Evolutionary conservation across 129 eudicot species (phyloP).

Genomic region (Artemisia annua): DNA sequence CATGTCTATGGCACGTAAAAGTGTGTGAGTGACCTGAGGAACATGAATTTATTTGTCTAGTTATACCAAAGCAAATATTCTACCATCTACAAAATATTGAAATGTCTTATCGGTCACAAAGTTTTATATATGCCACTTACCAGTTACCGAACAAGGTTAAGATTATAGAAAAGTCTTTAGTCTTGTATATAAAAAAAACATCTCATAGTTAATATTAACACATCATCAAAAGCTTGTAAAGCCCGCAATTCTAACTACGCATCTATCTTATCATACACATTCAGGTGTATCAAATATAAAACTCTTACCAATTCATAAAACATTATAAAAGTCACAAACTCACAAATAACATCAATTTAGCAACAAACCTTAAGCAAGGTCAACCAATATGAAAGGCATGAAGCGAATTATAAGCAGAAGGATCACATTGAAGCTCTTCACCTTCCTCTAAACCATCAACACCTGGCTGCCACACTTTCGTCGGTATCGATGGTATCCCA

Average conservation of each 20-base stretch:
- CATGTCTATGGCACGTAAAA: background rate
- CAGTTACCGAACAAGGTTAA: background rate
- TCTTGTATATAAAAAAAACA: background rate
- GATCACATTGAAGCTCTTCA: slow-evolving; percentile 95
- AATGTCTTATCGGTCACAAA: background rate
- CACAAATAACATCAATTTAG: background rate
- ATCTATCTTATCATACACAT: background rate
- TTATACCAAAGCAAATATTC: background rate
- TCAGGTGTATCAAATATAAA: background rate
- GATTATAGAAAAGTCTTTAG: too few relatives aligned
- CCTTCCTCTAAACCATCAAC: slow-evolving; percentile 89
- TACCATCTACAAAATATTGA: background rate
- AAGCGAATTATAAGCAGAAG: slow-evolving; percentile 89
- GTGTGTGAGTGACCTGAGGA: too few relatives aligned
- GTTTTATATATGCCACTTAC: background rate
- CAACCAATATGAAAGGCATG: slow-evolving; percentile 93
- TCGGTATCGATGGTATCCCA: slow-evolving; percentile 48
- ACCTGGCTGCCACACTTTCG: slow-evolving; percentile 97
- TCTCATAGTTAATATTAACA: background rate
- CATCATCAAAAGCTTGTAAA: background rate
- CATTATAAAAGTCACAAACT: background rate
- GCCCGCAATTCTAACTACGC: background rate
- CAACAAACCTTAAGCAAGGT: slow-evolving; percentile 83
- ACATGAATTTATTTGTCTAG: background rate
- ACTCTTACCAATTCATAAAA: background rate